Conservation (phyloP, 805 yeast species). For the Metschnikowia colocasiae region DNA sequence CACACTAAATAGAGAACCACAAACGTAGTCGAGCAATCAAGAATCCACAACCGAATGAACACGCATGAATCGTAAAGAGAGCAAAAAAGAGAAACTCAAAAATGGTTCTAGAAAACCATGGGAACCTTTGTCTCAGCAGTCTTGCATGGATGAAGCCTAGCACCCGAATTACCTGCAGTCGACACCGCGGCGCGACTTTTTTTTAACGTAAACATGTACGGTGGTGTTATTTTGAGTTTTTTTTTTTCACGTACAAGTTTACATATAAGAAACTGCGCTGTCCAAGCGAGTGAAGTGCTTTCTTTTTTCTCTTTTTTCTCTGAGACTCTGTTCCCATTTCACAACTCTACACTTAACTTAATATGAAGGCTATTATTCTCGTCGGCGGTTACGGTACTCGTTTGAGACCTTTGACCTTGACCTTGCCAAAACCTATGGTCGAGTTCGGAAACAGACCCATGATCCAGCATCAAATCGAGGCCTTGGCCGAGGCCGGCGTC, state of each 20-base stretch:
- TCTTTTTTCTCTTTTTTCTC: slow-evolving; percentile 9
- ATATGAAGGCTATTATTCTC: slow-evolving; percentile 93
- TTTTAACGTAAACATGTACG: slow-evolving; percentile 11
- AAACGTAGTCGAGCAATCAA: too few species aligned
- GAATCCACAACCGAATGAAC: too few species aligned
- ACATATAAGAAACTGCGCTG: slow-evolving; percentile 9
- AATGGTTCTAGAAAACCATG: background rate
- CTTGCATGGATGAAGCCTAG: background rate
- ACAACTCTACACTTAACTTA: slow-evolving; percentile 9
- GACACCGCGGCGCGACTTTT: slow-evolving; percentile 8
- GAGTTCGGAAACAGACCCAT: slow-evolving; percentile 99
- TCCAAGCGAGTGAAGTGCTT: background rate
- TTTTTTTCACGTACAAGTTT: slow-evolving; percentile 6
- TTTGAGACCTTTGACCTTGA: slow-evolving; percentile 95
- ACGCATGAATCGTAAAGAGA: too few species aligned
- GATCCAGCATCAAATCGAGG: slow-evolving; percentile 98
- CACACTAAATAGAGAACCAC: background rate
- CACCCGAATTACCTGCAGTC: slow-evolving; percentile 1
- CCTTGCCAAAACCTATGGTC: slow-evolving; percentile 94
- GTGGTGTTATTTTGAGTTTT: slow-evolving; percentile 9
- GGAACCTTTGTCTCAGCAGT: background rate
- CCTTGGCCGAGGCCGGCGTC: slow-evolving; percentile 96
- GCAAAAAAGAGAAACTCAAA: background rate
- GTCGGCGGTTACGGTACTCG: slow-evolving; percentile 99
- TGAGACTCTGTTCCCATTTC: slow-evolving; percentile 5